Conservation (phyloP, 2,329 filamentous ascomycete species). For the Cryoendolithus antarcticus region DNA sequence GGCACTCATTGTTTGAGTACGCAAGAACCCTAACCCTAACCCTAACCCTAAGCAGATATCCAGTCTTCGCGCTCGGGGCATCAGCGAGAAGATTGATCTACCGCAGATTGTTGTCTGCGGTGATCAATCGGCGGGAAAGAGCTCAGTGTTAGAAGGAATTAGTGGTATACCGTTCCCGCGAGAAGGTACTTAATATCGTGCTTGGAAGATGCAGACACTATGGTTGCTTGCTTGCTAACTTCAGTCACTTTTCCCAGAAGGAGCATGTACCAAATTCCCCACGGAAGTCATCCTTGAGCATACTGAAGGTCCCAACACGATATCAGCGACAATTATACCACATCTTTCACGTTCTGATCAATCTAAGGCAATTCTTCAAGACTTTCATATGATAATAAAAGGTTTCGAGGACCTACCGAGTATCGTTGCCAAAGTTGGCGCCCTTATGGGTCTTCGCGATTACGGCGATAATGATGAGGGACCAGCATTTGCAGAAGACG, state of each 20-base stretch:
- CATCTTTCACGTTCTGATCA: too few relatives aligned
- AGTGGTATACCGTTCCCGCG: constrained; percentile 45
- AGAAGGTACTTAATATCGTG: constrained; percentile 17
- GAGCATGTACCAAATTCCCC: too few relatives aligned
- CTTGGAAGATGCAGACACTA: background rate
- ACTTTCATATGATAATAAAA: background rate
- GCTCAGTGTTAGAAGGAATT: constrained; percentile 49
- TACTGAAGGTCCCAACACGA: too few relatives aligned
- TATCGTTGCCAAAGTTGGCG: too few relatives aligned
- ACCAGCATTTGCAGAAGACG: constrained; percentile 7
- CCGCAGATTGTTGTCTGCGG: constrained; percentile 39
- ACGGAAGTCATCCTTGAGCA: too few relatives aligned
- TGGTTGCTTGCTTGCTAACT: background rate
- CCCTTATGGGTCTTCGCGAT: constrained; percentile 1
- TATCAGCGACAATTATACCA: too few relatives aligned
- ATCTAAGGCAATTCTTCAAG: background rate
- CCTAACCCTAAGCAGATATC: too few relatives aligned
- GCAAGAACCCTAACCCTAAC: too few relatives aligned
- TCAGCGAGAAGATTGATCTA: constrained; percentile 16
- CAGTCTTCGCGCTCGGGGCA: constrained; percentile 35
- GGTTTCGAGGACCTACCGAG: background rate
- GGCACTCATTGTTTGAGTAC: too few relatives aligned
- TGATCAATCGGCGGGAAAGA: constrained; percentile 47
- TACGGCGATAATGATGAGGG: background rate
- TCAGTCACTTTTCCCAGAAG: background rate